Percentiles rank a stretch among this genome's conserved stretches.
Evolutionary conservation across 768 basidiomycete genomes (phyloP).

Genomic region (Chalciporus pseudorubinellus): DNA sequence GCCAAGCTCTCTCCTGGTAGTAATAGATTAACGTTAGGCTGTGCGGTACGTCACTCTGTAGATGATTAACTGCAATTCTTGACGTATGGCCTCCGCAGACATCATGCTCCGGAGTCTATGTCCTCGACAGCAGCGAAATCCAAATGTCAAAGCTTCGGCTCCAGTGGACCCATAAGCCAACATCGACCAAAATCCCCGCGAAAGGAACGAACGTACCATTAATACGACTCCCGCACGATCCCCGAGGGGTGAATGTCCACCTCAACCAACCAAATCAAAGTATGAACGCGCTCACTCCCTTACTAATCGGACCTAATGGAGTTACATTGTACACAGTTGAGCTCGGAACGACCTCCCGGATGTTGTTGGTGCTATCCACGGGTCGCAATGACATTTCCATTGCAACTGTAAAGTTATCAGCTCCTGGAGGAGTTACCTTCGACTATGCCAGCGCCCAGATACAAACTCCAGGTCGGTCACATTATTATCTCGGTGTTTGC

Average conservation of each 20-base stretch:
- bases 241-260: constrained; percentile 58
- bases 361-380: constrained; percentile 58
- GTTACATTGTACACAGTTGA: constrained; percentile 46
- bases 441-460: constrained; percentile 40
- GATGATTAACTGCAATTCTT: background rate
- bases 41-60: constrained; percentile 54
- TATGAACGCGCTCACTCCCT: constrained; percentile 20
- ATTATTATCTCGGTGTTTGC: constrained; percentile 11
- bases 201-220: constrained; percentile 38
- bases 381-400: constrained; percentile 65
- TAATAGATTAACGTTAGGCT: constrained; percentile 58
- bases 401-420: constrained; percentile 51
- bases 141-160: constrained; percentile 62
- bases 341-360: constrained; percentile 54
- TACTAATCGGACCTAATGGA: background rate
- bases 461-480: constrained; percentile 33
- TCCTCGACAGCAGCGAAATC: constrained; percentile 66
- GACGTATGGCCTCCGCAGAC: constrained; percentile 38
- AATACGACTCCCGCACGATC: constrained; percentile 63
- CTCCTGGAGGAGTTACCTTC: constrained; percentile 54
- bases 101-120: constrained; percentile 64
- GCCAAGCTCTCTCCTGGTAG: constrained; percentile 55
- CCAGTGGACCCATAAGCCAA: constrained; percentile 56
- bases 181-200: constrained; percentile 14
- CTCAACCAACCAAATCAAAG: constrained; percentile 53